Conservation (phyloP, 805 yeast species). For the Starmerella apicola region DNA sequence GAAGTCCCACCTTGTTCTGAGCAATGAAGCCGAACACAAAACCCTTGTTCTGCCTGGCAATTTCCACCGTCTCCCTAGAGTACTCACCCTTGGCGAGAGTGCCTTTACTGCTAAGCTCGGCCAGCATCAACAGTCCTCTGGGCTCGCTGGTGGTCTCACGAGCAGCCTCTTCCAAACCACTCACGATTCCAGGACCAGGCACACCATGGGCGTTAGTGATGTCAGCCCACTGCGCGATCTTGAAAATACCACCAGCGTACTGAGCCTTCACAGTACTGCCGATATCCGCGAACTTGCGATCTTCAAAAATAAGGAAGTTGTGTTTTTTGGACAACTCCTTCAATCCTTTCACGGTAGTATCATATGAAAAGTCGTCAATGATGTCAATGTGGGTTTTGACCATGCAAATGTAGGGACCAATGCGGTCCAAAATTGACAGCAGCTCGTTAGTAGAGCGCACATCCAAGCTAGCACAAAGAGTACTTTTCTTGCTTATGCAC, state of each 20-base stretch:
- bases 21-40: slow-evolving; percentile 97
- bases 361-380: slow-evolving; percentile 75
- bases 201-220: slow-evolving; percentile 97
- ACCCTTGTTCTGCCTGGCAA: slow-evolving; percentile 73
- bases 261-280: slow-evolving; percentile 95
- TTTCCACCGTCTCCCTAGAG: slow-evolving; percentile 75
- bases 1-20: slow-evolving; percentile 67
- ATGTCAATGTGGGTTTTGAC: slow-evolving; percentile 93
- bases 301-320: slow-evolving; percentile 87
- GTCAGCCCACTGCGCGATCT: slow-evolving; percentile 89
- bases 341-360: slow-evolving; percentile 65
- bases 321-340: slow-evolving; percentile 63
- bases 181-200: slow-evolving; percentile 86
- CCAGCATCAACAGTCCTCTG: slow-evolving; percentile 84
- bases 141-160: slow-evolving; percentile 47
- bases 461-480: slow-evolving; percentile 90
- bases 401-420: slow-evolving; percentile 86
- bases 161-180: slow-evolving; percentile 75
- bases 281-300: slow-evolving; percentile 95
- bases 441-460: slow-evolving; percentile 71
- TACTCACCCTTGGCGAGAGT: slow-evolving; percentile 87
- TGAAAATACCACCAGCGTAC: slow-evolving; percentile 79
- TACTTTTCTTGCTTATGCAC: slow-evolving; percentile 71
- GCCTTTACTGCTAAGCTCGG: slow-evolving; percentile 90
- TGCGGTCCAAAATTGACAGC: slow-evolving; percentile 52